Percentiles rank a stretch among this genome's conserved stretches.
phyloP scores from a whole-genome alignment of 2,329 filamentous ascomycete genomes.

The Verticillium alfalfae region DNA sequence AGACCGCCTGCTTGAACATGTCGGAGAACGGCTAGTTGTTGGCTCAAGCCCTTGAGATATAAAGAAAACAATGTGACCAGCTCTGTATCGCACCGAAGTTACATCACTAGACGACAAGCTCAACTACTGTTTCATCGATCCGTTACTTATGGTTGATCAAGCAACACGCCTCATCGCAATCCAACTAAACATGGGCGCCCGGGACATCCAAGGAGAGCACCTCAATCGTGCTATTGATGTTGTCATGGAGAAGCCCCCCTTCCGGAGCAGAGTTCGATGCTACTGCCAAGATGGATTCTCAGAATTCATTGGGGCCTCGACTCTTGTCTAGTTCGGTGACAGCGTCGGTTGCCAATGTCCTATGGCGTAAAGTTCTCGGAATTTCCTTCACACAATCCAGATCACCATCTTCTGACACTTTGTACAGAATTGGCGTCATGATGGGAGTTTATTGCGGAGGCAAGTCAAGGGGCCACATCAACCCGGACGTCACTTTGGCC shows the following conservation, averaged over 20 bases:
- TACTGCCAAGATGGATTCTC: conserved; percentile 53
- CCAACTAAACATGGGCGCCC: background rate
- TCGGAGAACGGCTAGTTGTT: too few relatives aligned
- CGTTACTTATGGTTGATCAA: too few relatives aligned
- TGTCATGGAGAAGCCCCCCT: conserved; percentile 14
- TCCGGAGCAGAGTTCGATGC: conserved; percentile 49
- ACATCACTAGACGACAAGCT: too few relatives aligned
- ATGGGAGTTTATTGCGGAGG: conserved; percentile 60
- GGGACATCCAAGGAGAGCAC: background rate
- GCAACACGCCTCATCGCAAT: conserved; percentile 3
- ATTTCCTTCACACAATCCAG: background rate
- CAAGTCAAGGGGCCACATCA: conserved; percentile 63
- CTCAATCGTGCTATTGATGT: background rate
- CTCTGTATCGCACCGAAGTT: too few relatives aligned
- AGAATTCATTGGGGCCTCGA: conserved; percentile 64
- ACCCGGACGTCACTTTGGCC: conserved; percentile 63
- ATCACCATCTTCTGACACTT: background rate
- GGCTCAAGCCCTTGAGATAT: too few relatives aligned
- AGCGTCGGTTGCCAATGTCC: conserved; percentile 65
- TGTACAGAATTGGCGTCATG: conserved; percentile 55
- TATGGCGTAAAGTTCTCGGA: too few relatives aligned
- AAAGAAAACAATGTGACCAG: too few relatives aligned
- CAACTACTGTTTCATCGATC: too few relatives aligned
- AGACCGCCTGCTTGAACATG: too few relatives aligned
- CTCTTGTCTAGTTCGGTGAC: conserved; percentile 64